phyloP scores from a whole-genome alignment of 208 protist species.

The Acanthamoeba healyi region DNA sequence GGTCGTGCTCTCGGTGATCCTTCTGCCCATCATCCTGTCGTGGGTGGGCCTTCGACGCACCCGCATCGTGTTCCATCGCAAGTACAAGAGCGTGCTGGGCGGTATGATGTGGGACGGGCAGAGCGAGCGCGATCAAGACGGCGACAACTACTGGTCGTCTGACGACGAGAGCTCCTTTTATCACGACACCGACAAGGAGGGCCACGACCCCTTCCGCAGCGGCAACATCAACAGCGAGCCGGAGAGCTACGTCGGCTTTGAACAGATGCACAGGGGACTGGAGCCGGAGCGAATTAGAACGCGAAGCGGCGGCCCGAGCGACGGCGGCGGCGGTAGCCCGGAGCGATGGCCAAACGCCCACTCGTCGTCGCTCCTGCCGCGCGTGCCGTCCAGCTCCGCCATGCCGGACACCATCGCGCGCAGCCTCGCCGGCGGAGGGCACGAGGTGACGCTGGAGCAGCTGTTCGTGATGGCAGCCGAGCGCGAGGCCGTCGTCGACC shows the following conservation, averaged over 20 bases:
- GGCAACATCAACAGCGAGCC: not conserved
- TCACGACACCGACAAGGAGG: not conserved
- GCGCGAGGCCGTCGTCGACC: not conserved
- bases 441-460: constrained; percentile 30
- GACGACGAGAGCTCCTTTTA: constrained; percentile 64
- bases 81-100: constrained; percentile 22
- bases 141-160: constrained; percentile 34
- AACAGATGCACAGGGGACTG: not conserved
- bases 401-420: not conserved
- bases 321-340: not conserved
- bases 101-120: constrained; percentile 3
- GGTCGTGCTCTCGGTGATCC: not conserved
- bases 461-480: constrained; percentile 29
- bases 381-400: not conserved
- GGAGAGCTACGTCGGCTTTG: not conserved
- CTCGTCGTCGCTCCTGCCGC: not conserved
- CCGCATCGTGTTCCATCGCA: constrained; percentile 2
- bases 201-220: not conserved
- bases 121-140: not conserved
- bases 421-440: not conserved
- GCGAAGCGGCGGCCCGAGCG: not conserved
- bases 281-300: not conserved
- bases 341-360: not conserved
- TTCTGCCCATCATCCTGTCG: constrained; percentile 10
- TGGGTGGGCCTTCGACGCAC: constrained; percentile 7